Evolutionary conservation across 2,329 filamentous ascomycete species (phyloP), one percentile per base, ranked within the genome.

Genomic region (Cladosporium sp.): DNA sequence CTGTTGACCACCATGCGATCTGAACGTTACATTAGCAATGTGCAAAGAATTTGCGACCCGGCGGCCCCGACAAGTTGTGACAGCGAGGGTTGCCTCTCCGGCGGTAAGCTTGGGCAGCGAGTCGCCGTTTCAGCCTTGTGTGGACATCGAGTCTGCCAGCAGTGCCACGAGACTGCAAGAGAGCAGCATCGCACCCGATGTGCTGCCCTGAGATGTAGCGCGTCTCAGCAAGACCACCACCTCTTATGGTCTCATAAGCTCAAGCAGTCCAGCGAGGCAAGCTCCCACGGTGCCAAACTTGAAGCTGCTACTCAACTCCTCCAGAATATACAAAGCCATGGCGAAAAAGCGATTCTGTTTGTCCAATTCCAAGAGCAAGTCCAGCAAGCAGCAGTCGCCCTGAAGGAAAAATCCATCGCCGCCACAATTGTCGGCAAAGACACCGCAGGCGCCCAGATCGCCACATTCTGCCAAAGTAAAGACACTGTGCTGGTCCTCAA

Each of bases 401-500:
- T 83, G 2, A 26, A 68, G 1, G 16, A 33, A 12, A 67, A 67
- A 12, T 67, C 67, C 3, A 78, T 83, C 23, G 58, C 67, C 0
- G 76, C 78, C 66, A 72, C 77, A 0, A 75, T 77, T 14, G 77
- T 85, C 49, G 72, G 74, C 3, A 73, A 75, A 2, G 73, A 33
- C 0, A 58, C 50, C 0, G 73, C 73, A 7, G 70, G 69, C 14
- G 8, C 49, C 0, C 67, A 67, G 21, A 70, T 75, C 44, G 55
- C 57, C 0, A 49, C 61, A 2, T 76, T 76, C 66, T 64, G 69
- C 10, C 72, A 74, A 33, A 62, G 61, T 10, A 65, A 73, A 26
- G 76, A 73, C 33, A 84, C 82, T 61, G 84, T 87, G 0, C 76
- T 90, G 5, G 77, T 90, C 18, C 76, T 91, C 33, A 84, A 86